These are phyloP conservation scores for Paramecium tetraurelia DNA, from an alignment of 73 alveolate genomes.

Conservation along the genomic window DNA sequence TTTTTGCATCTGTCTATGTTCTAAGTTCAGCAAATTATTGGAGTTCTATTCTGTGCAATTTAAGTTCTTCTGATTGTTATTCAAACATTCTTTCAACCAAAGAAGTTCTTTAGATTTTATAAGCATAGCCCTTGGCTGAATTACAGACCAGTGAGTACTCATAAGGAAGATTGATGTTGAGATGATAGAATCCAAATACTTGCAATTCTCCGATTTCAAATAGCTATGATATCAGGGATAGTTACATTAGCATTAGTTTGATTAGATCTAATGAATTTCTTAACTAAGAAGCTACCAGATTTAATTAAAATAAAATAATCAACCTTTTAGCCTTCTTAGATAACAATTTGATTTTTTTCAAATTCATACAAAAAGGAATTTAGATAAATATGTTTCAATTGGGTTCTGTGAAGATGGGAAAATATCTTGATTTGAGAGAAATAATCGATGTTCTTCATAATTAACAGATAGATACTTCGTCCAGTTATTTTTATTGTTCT, in stretches of 20 bases:
- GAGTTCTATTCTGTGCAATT: neutral
- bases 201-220: neutral
- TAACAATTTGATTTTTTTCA: neutral
- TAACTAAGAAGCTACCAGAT: neutral
- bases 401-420: neutral
- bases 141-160: neutral
- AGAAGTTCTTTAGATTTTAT: neutral
- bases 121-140: neutral
- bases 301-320: neutral
- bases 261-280: neutral
- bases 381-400: slow-evolving; percentile 1
- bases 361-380: slow-evolving; percentile 10
- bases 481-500: neutral
- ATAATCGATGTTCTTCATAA: neutral
- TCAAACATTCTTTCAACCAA: slow-evolving; percentile 12
- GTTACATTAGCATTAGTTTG: neutral
- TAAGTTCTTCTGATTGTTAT: neutral
- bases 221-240: neutral
- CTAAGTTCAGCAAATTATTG: neutral
- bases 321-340: slow-evolving; percentile 12
- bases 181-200: neutral
- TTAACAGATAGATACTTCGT: neutral
- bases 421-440: neutral
- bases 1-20: neutral
- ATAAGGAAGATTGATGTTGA: neutral